Conservation (phyloP, 1,284 basidiomycete species). For the Papiliotrema fonsecae region DNA sequence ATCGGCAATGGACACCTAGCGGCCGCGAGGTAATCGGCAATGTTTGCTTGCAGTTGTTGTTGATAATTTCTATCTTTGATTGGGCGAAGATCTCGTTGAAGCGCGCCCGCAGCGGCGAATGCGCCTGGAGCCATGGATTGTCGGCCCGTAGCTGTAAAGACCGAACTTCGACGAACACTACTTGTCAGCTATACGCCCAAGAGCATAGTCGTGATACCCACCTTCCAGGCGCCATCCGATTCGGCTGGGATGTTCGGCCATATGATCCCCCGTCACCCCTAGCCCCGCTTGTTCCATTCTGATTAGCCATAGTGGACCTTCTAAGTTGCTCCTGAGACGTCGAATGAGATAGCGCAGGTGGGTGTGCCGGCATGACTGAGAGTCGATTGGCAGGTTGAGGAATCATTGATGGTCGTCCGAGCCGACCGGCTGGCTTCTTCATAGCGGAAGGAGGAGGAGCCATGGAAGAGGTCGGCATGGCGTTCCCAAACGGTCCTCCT, state of each 20-base stretch:
- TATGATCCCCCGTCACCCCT: constrained; percentile 6
- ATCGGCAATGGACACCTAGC: constrained; percentile 59
- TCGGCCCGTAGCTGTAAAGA: constrained; percentile 52
- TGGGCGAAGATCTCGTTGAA: constrained; percentile 67
- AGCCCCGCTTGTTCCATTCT: neutral
- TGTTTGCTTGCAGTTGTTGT: constrained; percentile 66
- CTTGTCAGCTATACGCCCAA: neutral
- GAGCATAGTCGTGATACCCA: neutral
- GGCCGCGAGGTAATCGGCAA: constrained; percentile 61
- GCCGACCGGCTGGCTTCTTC: constrained; percentile 1
- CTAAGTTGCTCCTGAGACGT: constrained; percentile 5
- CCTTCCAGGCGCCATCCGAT: constrained; percentile 7
- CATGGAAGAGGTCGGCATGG: neutral
- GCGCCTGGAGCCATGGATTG: constrained; percentile 47
- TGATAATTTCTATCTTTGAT: constrained; percentile 68
- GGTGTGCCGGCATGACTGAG: neutral
- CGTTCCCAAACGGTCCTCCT: constrained; percentile 6
- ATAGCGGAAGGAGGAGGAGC: constrained; percentile 4
- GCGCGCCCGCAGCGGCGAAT: constrained; percentile 48
- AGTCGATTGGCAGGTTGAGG: neutral
- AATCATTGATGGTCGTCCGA: constrained; percentile 2
- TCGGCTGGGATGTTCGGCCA: constrained; percentile 2
- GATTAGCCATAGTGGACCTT: neutral
- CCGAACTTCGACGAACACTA: constrained; percentile 49
- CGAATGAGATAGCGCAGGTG: neutral